Base-by-base conservation (phyloP, 1,139 yeast species). In the Geotrichum cucujoidarum region DNA sequence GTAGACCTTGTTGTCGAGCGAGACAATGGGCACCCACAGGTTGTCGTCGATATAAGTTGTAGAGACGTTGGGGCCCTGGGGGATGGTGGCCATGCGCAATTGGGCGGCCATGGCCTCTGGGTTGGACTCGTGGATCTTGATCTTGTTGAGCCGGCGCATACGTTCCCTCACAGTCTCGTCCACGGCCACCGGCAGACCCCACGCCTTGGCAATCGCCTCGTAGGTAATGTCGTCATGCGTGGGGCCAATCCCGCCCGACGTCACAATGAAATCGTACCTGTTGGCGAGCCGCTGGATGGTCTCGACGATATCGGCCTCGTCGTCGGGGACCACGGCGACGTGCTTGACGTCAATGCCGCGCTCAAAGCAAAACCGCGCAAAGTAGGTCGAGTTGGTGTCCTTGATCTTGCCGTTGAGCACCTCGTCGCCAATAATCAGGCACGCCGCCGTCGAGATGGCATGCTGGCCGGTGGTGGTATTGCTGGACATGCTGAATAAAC, bases 151-250 rank as follows among this genome's bases (percentile, higher is more conserved):
- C 17, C 59, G 55, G 20, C 72, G 68, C 95, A 86, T 86, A 52
- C 80, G 69, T 2, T 67, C 72, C 17, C 77, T 81, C 2, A 87
- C 80, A 33, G 74, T 80, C 27, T 68, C 61, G 62, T 87, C 82
- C 17, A 82, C 61, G 36, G 64, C 65, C 50, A 81, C 68, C 0
- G 75, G 75, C 10, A 83, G 64, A 1, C 66, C 66, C 58, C 73
- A 87, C 18, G 85, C 83, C 54, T 74, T 75, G 1, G 89, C 85
- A 14, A 87, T 57, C 4, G 83, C 75, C 45, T 79, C 80, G 63
- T 88, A 87, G 0, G 95, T 86, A 50, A 87, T 82, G 62, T 87
- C 96, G 61, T 87, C 95, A 59, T 87, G 95, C 0, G 95, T 88
- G 2, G 95, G 86, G 0, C 96, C 96, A 53, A 88, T 84, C 10